phyloP scores from a whole-genome alignment of 345 rosid species.

The Eutrema japonicum region DNA sequence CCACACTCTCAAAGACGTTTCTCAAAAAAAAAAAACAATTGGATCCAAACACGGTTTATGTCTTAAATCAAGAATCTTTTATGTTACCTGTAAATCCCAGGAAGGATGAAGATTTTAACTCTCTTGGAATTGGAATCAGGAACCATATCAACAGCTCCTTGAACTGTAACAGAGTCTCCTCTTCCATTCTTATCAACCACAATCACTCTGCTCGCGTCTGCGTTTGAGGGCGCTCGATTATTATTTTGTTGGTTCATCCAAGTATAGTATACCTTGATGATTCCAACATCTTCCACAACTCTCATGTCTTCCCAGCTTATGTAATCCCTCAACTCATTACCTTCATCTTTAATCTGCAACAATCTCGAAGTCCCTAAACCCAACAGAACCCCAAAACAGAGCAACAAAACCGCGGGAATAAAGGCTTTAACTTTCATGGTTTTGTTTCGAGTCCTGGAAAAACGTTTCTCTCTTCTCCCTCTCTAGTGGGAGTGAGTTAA shows the following conservation, averaged over 20 bases:
- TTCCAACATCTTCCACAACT: constrained; percentile 44
- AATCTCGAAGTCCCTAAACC: constrained; percentile 19
- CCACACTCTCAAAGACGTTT: constrained; percentile 22
- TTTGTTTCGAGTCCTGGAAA: constrained; percentile 30
- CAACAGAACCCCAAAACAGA: constrained; percentile 29
- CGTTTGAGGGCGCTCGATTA: constrained; percentile 20
- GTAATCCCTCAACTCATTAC: constrained; percentile 36
- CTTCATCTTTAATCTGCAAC: constrained; percentile 10
- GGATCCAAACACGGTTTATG: constrained; percentile 23
- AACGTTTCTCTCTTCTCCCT: constrained; percentile 24
- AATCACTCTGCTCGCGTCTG: constrained; percentile 52
- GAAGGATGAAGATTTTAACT: constrained; percentile 75
- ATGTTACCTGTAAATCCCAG: constrained; percentile 83
- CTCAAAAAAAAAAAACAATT: neutral
- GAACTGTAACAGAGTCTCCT: constrained; percentile 80
- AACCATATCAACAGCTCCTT: constrained; percentile 89
- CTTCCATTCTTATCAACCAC: constrained; percentile 70
- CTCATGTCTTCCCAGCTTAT: constrained; percentile 84
- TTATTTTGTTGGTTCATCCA: neutral
- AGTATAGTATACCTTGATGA: constrained; percentile 27
- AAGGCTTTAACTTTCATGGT: constrained; percentile 36
- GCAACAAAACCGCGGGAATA: constrained; percentile 26
- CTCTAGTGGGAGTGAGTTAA: constrained; percentile 22
- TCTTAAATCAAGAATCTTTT: neutral
- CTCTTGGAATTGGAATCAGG: constrained; percentile 63